Conservation (phyloP, 2,329 filamentous ascomycete genomes). For the Neocucurbitaria cava region DNA sequence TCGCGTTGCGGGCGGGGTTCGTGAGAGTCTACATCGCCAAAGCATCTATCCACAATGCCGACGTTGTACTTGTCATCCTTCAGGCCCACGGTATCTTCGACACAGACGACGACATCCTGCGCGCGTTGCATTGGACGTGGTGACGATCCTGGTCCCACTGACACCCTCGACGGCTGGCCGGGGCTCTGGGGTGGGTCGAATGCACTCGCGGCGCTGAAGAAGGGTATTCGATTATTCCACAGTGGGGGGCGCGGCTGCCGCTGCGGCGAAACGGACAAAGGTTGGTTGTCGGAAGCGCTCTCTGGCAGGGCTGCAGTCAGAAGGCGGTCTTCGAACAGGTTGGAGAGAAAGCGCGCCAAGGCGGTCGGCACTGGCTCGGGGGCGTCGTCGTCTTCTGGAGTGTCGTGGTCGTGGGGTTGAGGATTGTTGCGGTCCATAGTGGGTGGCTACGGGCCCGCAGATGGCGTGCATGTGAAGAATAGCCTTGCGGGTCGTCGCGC, state of each 20-base stretch:
- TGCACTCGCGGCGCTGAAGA: constrained; percentile 30
- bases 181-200: constrained; percentile 7
- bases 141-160: background rate
- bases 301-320: constrained; percentile 23
- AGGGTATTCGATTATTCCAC: constrained; percentile 25
- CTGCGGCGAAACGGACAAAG: constrained; percentile 20
- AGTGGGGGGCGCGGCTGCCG: constrained; percentile 11
- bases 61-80: constrained; percentile 49
- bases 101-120: constrained; percentile 42
- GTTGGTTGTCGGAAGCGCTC: constrained; percentile 8
- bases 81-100: constrained; percentile 53
- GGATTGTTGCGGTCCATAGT: constrained; percentile 19
- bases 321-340: constrained; percentile 32
- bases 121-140: constrained; percentile 20
- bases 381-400: constrained; percentile 5
- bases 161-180: background rate
- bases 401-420: constrained; percentile 6
- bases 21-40: constrained; percentile 54
- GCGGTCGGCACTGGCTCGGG: constrained; percentile 4
- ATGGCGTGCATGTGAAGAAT: constrained; percentile 22
- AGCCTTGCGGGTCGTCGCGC: constrained; percentile 1
- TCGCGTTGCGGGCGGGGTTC: constrained; percentile 52
- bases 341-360: constrained; percentile 28
- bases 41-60: constrained; percentile 54
- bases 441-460: constrained; percentile 6